Evolutionary conservation across 352 stramenopile species (phyloP).

Genomic region (Pythium chondricola): DNA sequence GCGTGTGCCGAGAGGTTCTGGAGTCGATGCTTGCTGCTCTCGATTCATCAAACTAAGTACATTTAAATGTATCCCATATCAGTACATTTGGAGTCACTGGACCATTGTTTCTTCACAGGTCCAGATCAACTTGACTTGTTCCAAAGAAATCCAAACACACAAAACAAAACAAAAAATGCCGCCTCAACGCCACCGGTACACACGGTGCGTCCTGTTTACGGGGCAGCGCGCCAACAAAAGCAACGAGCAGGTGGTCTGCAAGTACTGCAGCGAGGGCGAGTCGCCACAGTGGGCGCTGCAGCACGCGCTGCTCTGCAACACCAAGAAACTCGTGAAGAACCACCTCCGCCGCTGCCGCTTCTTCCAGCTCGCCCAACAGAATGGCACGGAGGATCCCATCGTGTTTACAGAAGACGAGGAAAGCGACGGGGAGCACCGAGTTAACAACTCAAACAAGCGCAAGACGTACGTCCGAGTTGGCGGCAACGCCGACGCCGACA

Average conservation of each 20-base stretch:
- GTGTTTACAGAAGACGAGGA: conserved; percentile 22
- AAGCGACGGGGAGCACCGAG: not conserved
- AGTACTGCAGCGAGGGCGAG: conserved; percentile 23
- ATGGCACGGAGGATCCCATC: conserved; percentile 9
- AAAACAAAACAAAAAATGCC: conserved; percentile 11
- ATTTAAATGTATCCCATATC: no score
- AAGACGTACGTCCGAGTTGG: conserved; percentile 5
- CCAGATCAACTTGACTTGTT: conserved; percentile 4
- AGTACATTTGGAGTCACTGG: no score
- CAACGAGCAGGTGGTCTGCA: conserved; percentile 23
- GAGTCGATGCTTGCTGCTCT: not conserved
- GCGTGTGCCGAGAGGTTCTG: no score
- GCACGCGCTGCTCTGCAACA: conserved; percentile 25
- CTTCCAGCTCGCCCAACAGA: conserved; percentile 14
- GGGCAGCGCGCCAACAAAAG: conserved; percentile 24
- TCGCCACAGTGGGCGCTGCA: conserved; percentile 20
- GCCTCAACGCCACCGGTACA: conserved; percentile 20
- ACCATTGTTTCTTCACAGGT: no score
- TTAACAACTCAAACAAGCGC: conserved; percentile 6
- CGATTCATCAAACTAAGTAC: no score
- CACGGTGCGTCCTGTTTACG: conserved; percentile 19
- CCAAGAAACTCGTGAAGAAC: conserved; percentile 24
- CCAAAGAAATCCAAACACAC: not conserved
- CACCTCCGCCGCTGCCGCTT: conserved; percentile 18
- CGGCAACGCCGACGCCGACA: not conserved